Base-by-base conservation (phyloP, 257 asterid species). In the Ajuga chamaepitys region DNA sequence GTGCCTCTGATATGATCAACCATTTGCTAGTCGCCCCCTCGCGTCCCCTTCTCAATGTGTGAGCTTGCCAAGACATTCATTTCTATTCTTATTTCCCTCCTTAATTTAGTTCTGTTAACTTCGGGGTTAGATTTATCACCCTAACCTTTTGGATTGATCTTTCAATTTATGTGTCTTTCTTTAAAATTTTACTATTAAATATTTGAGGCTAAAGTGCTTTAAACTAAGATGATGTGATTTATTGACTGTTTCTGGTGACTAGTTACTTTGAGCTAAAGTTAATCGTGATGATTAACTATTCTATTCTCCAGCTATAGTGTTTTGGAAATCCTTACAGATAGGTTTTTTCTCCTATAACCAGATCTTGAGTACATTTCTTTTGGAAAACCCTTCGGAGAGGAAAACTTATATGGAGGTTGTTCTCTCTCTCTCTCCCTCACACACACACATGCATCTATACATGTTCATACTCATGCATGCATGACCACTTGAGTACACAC, bases 321-420 rank as follows among this genome's bases (percentile, higher is more conserved):
- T 25, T n/a, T 13, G 22, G 57, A 46, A 18, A 47, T 14, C 21
- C 12, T 18, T 62, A 2, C 54, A 68, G 21, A 75, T 47, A 44
- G 20, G 24, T 44, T n/a, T 18, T 41, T 66, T 11, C 58, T 62
- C 20, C 26, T 68, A 59, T 67, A 40, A 47, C 59, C 91, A 94
- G 97, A 77, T 79, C 40, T 72, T 90, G 73, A 65, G 52, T 75
- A 56, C 75, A 60, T 70, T 87, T 74, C 84, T 94, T 5, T 79
- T 73, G 80, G 85, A 79, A 67, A 89, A 83, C 67, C 95, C 86
- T 16, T 65, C 42, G 70, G 80, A 80, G 83, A 85, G 64, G 76
- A 85, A 70, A 77, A 5, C 55, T 17, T 37, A 21, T 34, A 73
- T 54, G 8, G 86, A 85, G 99, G 95, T 85, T 50, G 45, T 51